Percentiles rank a stretch among this genome's conserved stretches.
Evolutionary conservation across 495 filamentous ascomycete species (phyloP).

Genomic region (Pseudotulostoma volvatum): DNA sequence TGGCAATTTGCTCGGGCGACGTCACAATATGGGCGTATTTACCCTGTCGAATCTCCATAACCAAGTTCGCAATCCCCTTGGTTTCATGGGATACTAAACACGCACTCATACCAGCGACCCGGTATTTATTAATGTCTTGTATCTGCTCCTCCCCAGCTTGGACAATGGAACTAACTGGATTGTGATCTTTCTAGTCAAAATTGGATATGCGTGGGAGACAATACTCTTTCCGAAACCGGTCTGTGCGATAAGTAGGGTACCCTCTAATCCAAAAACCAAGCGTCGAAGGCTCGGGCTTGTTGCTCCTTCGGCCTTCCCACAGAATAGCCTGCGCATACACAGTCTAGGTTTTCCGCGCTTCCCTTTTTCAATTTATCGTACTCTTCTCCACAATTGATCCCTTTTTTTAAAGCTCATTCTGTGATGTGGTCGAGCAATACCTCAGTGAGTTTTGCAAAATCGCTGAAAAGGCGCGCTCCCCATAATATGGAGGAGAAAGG

Average conservation of each 20-base stretch:
- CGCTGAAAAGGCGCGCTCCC: too few relatives aligned
- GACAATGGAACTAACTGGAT: not conserved
- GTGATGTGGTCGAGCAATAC: not conserved
- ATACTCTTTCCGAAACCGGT: not conserved
- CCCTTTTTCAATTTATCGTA: not conserved
- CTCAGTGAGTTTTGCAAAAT: too few relatives aligned
- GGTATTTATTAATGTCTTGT: not conserved
- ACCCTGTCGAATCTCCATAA: not conserved
- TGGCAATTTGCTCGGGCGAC: not conserved
- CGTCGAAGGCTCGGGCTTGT: not conserved
- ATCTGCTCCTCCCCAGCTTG: not conserved
- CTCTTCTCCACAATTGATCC: not conserved
- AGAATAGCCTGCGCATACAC: not conserved
- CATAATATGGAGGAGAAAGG: too few relatives aligned
- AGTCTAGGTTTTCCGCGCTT: too few relatives aligned
- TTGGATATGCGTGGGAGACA: not conserved
- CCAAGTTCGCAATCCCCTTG: not conserved
- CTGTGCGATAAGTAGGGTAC: not conserved
- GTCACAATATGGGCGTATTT: not conserved
- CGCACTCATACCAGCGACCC: not conserved
- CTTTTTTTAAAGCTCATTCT: not conserved
- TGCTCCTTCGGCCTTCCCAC: not conserved
- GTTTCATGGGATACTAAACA: not conserved
- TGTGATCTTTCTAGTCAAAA: not conserved
- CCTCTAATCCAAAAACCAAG: not conserved